Base-by-base conservation (phyloP, 805 yeast species). In the Saturnispora bothae region DNA sequence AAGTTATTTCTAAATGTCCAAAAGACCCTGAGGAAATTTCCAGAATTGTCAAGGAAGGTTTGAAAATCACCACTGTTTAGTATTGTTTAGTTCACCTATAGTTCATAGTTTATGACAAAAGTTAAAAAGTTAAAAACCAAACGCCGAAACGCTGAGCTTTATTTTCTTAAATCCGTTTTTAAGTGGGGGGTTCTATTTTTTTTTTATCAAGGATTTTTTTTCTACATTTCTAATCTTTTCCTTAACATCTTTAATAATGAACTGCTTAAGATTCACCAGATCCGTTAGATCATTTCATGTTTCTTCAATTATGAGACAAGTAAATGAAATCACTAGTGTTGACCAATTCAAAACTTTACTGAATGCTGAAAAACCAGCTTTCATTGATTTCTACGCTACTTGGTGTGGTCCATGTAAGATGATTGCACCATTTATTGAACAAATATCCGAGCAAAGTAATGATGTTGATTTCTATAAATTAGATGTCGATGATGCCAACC, bases 371-470 rank as follows among this genome's bases (percentile, higher is more conserved):
- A 38, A 38, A 13, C 40, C 40, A 12, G 28, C 31, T 20, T 61
- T 78, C 2, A 69, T 77, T 35, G 84, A 78, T 53, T 78, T 78
- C 54, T 75, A 68, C 56, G 84, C 85, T 23, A 69, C 75, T 9
- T 78, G 85, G 85, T 78, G 85, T 57, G 83, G 79, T 6, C 85
- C 85, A n/a, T 78, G 85, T 50, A 76, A 73, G 48, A 79, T 79
- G n/a, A 68, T 78, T 49, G 66, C 78, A 3, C 85, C 85, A 13
- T 54, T 71, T 16, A 54, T 76, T 32, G 68, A 62, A 32, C 54
- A 56, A 28, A 54, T 65, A 43, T 61, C 68, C 19, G 67, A 68
- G 16, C 61, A 64, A 39, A 62, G 66, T 40, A 54, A 58, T 7
- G 67, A 66, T 41, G 83, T 76, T 1, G 67, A 66, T 38, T 82